Base-by-base conservation (phyloP, 768 basidiomycete genomes). In the Naganishia randhawae region DNA sequence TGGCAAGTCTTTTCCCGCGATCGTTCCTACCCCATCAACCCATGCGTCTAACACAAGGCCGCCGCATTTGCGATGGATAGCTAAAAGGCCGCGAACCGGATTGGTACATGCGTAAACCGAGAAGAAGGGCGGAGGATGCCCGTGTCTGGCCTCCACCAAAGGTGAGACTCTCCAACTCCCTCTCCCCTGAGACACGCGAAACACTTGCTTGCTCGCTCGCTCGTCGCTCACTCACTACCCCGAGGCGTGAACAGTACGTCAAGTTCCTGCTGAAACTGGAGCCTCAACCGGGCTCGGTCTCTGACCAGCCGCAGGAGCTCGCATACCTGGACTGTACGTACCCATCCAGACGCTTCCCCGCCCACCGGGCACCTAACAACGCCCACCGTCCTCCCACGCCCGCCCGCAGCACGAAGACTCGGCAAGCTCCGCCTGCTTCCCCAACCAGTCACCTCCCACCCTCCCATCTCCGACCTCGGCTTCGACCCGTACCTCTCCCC, bases 401-500 rank as follows among this genome's bases (percentile, higher is more conserved):
- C 29, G 6, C n/a, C 3, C 22, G 14, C 50, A 75, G 84, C 87
- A 25, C 84, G 89, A 25, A 83, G 90, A 33, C 83, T 90, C 0
- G 89, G 85, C 1, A 85, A 88, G 45, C 84, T 91, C 71, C 85
- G 89, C 37, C 83, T 90, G 27, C 84, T 85, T 70, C 70, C 78
- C 3, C 81, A 82, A 14, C 89, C 89, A 1, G 73, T 75, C 0
- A 78, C 82, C 17, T 80, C 76, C 1, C 88, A 90, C 71, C 85
- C 86, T 0, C 89, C 90, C 2, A 87, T 91, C 33, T 88, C 86
- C 22, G 81, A 82, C 16, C 83, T 90, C 6, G 89, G 89, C 3
- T 90, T 90, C 74, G 89, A 91, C 76, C 89, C 90, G 11, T 85
- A 89, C 50, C 80, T 89, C 50, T 84, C 82, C 41, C 88, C 89